Evolutionary conservation across 345 rosid species (phyloP).

Genomic region (Lumnitzera racemosa): DNA sequence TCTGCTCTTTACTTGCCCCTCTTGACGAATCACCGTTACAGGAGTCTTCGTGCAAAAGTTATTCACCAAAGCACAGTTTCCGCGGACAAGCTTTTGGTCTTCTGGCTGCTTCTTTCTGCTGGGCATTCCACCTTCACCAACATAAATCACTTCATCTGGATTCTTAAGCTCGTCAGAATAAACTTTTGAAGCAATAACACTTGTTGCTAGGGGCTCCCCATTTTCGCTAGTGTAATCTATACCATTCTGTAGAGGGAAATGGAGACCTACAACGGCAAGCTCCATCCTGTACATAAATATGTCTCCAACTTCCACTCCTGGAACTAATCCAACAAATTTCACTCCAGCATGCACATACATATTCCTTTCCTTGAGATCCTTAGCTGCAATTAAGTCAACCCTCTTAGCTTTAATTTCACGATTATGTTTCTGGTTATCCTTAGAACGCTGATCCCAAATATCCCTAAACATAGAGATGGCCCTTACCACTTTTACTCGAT

Average conservation of each 20-base stretch:
- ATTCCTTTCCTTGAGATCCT: background rate
- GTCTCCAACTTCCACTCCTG: slow-evolving; percentile 19
- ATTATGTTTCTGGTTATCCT: background rate
- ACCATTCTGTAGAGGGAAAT: slow-evolving; percentile 7
- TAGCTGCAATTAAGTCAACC: slow-evolving; percentile 4
- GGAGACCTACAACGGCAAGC: slow-evolving; percentile 10
- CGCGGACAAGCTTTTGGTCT: slow-evolving; percentile 19
- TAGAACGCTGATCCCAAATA: background rate
- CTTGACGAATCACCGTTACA: slow-evolving; percentile 16
- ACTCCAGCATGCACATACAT: background rate
- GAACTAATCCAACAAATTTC: slow-evolving; percentile 8
- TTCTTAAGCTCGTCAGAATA: slow-evolving; percentile 2
- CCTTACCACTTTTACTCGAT: background rate
- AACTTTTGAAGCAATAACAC: slow-evolving; percentile 14
- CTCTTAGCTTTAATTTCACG: background rate
- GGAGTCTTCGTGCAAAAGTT: slow-evolving; percentile 6
- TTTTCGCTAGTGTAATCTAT: slow-evolving; percentile 7
- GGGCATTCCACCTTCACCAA: slow-evolving; percentile 17
- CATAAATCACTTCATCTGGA: slow-evolving; percentile 14
- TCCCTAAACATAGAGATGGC: background rate
- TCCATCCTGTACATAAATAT: slow-evolving; percentile 16
- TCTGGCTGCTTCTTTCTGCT: background rate
- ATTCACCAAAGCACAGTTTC: slow-evolving; percentile 17
- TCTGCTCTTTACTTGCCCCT: background rate
- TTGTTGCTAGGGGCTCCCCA: slow-evolving; percentile 4